These are phyloP conservation scores for Glarea lozoyensis DNA, from an alignment of 495 filamentous ascomycete species.

Conservation along the genomic window DNA sequence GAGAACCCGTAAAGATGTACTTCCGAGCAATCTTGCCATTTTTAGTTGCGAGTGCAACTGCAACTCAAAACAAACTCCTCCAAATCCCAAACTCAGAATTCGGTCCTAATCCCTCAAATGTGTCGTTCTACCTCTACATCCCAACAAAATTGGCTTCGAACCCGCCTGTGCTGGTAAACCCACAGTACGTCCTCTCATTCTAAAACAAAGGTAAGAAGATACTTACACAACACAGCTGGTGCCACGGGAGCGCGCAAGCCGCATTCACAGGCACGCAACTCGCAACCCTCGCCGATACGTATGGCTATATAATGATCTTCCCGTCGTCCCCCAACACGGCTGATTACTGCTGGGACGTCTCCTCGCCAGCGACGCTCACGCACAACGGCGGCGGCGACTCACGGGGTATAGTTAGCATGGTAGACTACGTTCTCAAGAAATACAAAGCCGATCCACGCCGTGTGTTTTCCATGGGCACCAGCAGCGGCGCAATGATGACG, in stretches of 20 bases:
- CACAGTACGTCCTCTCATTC: too few species aligned
- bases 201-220: too few species aligned
- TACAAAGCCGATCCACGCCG: constrained; percentile 33
- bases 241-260: constrained; percentile 39
- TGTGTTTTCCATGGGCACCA: constrained; percentile 40
- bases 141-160: constrained; percentile 39
- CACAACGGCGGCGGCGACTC: constrained; percentile 51
- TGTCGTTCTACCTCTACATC: constrained; percentile 46
- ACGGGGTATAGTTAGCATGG: constrained; percentile 52
- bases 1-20: too few species aligned
- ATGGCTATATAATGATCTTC: constrained; percentile 52
- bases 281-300: constrained; percentile 36
- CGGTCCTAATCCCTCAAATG: constrained; percentile 41
- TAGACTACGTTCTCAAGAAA: constrained; percentile 31
- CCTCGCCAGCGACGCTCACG: constrained; percentile 40
- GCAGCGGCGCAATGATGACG: constrained; percentile 45
- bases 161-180: constrained; percentile 47
- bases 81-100: constrained; percentile 13
- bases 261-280: constrained; percentile 41
- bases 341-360: constrained; percentile 53
- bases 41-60: too few species aligned
- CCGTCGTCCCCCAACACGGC: constrained; percentile 33
- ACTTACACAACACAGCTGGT: too few species aligned
- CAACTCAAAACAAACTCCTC: too few species aligned
- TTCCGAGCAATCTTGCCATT: too few species aligned